Evolutionary conservation across 2,329 filamentous ascomycete species (phyloP).

Genomic region (Mollisiaceae sp.): DNA sequence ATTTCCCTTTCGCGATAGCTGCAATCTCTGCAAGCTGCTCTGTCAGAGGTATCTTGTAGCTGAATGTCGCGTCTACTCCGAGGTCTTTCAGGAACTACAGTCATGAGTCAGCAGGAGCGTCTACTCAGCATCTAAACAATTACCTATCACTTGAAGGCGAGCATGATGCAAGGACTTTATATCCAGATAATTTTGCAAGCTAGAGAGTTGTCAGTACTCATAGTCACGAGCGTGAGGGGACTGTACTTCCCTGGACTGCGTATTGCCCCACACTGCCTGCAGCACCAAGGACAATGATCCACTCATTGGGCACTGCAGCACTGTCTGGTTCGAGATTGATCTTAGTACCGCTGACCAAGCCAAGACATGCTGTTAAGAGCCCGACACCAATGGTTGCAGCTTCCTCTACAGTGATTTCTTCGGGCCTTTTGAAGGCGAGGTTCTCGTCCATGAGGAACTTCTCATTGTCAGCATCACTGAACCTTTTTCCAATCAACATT

Average conservation of each 20-base stretch:
- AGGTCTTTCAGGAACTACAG: conserved; percentile 37
- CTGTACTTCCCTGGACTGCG: conserved; percentile 38
- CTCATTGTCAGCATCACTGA: not conserved
- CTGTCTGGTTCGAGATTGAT: conserved; percentile 31
- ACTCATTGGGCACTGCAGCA: conserved; percentile 40
- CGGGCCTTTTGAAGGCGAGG: conserved; percentile 42
- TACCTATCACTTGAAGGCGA: conserved; percentile 40
- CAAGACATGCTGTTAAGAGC: conserved; percentile 44
- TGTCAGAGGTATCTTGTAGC: conserved; percentile 39
- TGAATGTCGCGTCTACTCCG: conserved; percentile 44
- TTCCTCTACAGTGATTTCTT: conserved; percentile 39
- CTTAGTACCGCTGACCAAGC: conserved; percentile 41
- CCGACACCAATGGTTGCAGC: conserved; percentile 46
- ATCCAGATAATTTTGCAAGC: conserved; percentile 45
- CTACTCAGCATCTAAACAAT: not conserved
- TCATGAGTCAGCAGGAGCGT: conserved; percentile 7
- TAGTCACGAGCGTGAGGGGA: not conserved
- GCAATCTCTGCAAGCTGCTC: conserved; percentile 44
- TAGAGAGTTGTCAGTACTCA: conserved; percentile 23
- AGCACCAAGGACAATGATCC: conserved; percentile 46
- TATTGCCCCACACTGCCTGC: conserved; percentile 45
- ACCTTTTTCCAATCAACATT: not conserved
- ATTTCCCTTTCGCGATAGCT: conserved; percentile 43
- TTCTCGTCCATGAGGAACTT: conserved; percentile 46
- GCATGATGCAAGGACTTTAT: conserved; percentile 46